Evolutionary conservation across 768 basidiomycete genomes (phyloP).

Genomic region (Auricularia heimuer): DNA sequence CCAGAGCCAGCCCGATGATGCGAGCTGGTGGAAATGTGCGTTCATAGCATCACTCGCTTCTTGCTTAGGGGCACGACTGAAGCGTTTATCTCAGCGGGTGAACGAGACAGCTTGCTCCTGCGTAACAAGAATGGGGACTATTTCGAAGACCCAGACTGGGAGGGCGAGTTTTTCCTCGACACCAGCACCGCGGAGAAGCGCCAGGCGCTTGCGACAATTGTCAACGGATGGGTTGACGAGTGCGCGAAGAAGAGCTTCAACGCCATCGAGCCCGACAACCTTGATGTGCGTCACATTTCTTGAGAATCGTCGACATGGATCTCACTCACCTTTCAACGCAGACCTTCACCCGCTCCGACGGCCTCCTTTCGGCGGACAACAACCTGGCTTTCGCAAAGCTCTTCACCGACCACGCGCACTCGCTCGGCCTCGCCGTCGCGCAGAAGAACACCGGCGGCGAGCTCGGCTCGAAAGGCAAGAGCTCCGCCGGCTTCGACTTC

Average conservation of each 20-base stretch:
- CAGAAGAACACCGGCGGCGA: background rate
- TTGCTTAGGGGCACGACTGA: background rate
- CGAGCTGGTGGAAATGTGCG: background rate
- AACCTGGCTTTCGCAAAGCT: background rate
- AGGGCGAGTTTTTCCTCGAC: background rate
- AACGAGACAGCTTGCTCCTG: background rate
- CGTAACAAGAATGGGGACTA: background rate
- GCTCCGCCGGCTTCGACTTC: background rate
- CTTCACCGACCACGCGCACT: background rate
- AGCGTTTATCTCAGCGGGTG: background rate
- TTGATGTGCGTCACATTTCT: background rate
- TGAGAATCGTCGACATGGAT: background rate
- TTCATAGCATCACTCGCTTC: background rate
- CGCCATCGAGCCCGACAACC: conserved; percentile 1
- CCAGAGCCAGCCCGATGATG: background rate
- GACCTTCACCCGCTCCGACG: background rate
- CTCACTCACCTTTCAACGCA: background rate
- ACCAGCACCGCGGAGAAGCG: background rate
- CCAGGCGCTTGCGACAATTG: background rate
- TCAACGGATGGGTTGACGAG: background rate
- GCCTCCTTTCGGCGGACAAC: background rate
- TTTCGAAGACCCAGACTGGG: background rate
- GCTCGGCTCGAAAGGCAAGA: background rate
- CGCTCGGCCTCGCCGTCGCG: background rate
- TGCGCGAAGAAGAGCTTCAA: background rate